phyloP scores from a whole-genome alignment of 768 basidiomycete genomes.

The Auricularia heimuer region DNA sequence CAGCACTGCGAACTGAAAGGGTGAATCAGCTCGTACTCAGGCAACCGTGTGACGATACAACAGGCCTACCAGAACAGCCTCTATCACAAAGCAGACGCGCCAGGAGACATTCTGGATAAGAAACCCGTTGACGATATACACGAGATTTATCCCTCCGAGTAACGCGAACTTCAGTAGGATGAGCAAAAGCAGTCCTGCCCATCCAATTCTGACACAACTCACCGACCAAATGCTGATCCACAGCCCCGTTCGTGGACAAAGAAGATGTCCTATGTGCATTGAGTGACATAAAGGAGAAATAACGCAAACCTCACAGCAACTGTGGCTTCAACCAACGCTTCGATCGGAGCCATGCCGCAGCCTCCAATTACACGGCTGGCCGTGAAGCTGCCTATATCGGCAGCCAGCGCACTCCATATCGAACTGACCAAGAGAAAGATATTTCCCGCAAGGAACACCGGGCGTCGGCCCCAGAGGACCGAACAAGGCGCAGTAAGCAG shows the following conservation, averaged over 20 bases:
- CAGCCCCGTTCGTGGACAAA: slow-evolving; percentile 11
- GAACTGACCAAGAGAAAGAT: no score
- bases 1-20: no score
- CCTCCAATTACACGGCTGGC: slow-evolving; percentile 11
- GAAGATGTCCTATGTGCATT: slow-evolving; percentile 8
- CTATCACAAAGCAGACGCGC: slow-evolving; percentile 9
- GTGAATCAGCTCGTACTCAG: no score
- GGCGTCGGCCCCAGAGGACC: slow-evolving; percentile 10
- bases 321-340: slow-evolving; percentile 13
- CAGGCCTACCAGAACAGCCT: slow-evolving; percentile 6
- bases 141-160: slow-evolving; percentile 8
- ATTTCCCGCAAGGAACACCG: slow-evolving; percentile 5
- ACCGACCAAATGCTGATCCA: slow-evolving; percentile 11
- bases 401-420: no score
- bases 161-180: slow-evolving; percentile 2
- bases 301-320: slow-evolving; percentile 6
- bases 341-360: slow-evolving; percentile 12
- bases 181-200: no score
- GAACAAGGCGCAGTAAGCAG: slow-evolving; percentile 12
- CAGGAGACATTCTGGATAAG: slow-evolving; percentile 11
- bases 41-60: background rate
- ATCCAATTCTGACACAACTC: background rate
- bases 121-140: slow-evolving; percentile 9
- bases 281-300: background rate
- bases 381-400: slow-evolving; percentile 4